Conservation (phyloP, 306 rosid genomes). For the Lagenaria siceraria region DNA sequence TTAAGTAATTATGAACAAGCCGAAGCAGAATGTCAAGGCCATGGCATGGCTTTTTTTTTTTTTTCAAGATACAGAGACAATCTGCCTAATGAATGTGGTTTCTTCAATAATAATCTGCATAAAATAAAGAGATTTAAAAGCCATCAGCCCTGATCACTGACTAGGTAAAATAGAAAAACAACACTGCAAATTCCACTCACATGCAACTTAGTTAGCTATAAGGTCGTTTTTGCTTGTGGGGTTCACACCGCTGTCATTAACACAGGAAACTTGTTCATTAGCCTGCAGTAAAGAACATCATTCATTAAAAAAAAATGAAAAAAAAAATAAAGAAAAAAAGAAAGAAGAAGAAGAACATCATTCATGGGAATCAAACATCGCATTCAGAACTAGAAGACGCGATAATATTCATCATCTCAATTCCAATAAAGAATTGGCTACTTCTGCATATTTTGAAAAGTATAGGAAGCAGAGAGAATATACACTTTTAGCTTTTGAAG, state of each 20-base stretch:
- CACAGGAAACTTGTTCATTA: constrained; percentile 21
- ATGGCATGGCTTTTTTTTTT: not conserved
- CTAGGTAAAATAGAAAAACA: not conserved
- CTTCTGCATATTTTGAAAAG: not conserved
- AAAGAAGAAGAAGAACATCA: constrained; percentile 29
- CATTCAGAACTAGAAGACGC: not conserved
- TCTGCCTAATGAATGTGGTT: not conserved
- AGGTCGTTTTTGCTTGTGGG: constrained; percentile 23
- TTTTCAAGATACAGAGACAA: not conserved
- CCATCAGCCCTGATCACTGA: not conserved
- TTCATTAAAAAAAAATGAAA: no score
- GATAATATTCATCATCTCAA: not conserved
- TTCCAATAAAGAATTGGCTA: not conserved
- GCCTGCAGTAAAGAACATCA: constrained; percentile 29
- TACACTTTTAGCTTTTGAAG: no score
- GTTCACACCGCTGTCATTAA: constrained; percentile 27
- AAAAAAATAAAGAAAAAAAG: no score
- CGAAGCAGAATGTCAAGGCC: not conserved
- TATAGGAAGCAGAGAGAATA: not conserved
- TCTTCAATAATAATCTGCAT: not conserved
- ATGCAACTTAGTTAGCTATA: constrained; percentile 32
- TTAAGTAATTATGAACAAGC: not conserved
- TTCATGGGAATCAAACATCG: constrained; percentile 19
- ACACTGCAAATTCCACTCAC: constrained; percentile 20
- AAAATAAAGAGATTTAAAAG: not conserved